Conservation (phyloP, 2,329 filamentous ascomycete species). For the Pestalotiopsis sp. region DNA sequence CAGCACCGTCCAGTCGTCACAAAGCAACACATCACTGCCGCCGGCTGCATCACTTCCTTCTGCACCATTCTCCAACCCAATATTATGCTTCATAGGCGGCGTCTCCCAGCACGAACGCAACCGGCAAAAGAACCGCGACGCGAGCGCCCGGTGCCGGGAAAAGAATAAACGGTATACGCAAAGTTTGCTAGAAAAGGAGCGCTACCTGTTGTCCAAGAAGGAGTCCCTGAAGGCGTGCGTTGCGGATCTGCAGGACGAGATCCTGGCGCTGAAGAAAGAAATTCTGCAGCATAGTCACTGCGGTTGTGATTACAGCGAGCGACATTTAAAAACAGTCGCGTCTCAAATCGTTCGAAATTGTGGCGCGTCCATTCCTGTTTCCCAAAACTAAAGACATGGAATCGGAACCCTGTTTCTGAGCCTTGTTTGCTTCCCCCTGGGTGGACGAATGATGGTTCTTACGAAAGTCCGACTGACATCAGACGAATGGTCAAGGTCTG, state of each 20-base stretch:
- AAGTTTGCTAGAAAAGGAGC: conserved; percentile 27
- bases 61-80: too few relatives aligned
- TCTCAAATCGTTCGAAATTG: conserved; percentile 10
- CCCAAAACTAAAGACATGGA: too few relatives aligned
- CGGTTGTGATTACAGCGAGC: conserved; percentile 26
- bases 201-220: conserved; percentile 17
- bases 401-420: too few relatives aligned
- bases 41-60: too few relatives aligned
- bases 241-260: conserved; percentile 29
- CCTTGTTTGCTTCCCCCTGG: too few relatives aligned
- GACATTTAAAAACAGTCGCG: conserved; percentile 28
- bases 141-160: conserved; percentile 32
- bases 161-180: conserved; percentile 29
- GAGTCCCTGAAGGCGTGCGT: conserved; percentile 22
- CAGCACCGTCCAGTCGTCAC: too few relatives aligned
- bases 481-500: too few relatives aligned
- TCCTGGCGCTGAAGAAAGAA: conserved; percentile 30
- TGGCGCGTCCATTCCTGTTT: too few relatives aligned
- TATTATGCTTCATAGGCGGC: too few relatives aligned
- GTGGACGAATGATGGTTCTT: too few relatives aligned
- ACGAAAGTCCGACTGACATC: too few relatives aligned
- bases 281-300: conserved; percentile 31
- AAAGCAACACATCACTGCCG: too few relatives aligned
- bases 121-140: conserved; percentile 27
- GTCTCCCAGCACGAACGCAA: conserved; percentile 3